Conservation (phyloP, 2,329 filamentous ascomycete genomes). For the Pestalotiopsis fici region DNA sequence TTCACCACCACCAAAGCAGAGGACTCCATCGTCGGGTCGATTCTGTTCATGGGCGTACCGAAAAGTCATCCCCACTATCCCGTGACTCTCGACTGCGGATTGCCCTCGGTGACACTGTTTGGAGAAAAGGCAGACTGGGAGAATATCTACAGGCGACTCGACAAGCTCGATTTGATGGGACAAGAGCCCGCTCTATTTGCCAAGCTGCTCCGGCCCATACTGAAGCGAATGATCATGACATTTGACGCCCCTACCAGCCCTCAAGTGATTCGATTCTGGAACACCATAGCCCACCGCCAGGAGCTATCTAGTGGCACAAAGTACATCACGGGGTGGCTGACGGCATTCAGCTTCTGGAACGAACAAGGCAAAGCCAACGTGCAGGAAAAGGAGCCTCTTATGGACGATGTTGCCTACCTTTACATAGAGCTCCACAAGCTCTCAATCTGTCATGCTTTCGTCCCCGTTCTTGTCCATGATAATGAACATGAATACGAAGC, state of each 20-base stretch:
- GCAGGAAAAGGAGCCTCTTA: too few species aligned
- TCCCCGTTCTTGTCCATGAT: too few species aligned
- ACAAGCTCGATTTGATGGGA: conserved; percentile 37
- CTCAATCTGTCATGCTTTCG: too few species aligned
- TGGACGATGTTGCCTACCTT: too few species aligned
- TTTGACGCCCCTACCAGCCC: not conserved
- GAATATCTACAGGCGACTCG: conserved; percentile 29
- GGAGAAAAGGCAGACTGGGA: conserved; percentile 49
- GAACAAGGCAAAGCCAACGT: too few species aligned
- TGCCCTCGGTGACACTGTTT: conserved; percentile 53
- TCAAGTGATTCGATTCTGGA: too few species aligned
- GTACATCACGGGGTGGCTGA: too few species aligned
- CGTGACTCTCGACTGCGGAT: conserved; percentile 40
- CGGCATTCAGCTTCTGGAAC: too few species aligned
- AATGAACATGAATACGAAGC: too few species aligned
- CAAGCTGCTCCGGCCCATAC: not conserved
- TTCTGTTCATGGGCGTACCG: conserved; percentile 55
- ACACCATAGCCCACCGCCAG: too few species aligned
- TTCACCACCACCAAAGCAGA: conserved; percentile 50
- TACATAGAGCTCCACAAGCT: too few species aligned
- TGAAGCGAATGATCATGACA: not conserved
- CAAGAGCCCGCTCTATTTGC: conserved; percentile 10
- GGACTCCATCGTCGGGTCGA: conserved; percentile 42
- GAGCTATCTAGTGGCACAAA: too few species aligned
- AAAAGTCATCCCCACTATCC: conserved; percentile 36